Evolutionary conservation across 495 filamentous ascomycete species (phyloP).

Genomic region (Talaromyces stipitatus): DNA sequence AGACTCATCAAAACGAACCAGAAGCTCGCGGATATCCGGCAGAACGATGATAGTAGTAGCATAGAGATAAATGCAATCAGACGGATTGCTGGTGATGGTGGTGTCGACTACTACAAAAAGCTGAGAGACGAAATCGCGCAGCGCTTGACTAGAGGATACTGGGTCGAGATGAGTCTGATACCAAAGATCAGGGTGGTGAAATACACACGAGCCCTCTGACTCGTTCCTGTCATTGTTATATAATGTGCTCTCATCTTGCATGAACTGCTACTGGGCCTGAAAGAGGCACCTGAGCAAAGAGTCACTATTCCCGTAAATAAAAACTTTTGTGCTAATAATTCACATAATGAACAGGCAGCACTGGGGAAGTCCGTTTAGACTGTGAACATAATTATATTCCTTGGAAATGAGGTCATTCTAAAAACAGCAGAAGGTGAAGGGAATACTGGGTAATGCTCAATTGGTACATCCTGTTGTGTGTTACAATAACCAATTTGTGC

Average conservation of each 20-base stretch:
- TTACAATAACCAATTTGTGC: neutral
- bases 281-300: neutral
- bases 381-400: neutral
- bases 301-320: neutral
- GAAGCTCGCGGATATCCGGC: conserved; percentile 12
- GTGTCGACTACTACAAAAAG: conserved; percentile 15
- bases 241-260: neutral
- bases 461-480: neutral
- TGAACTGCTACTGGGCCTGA: neutral
- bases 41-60: conserved; percentile 10
- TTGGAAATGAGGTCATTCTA: neutral
- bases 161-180: conserved; percentile 34
- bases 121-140: conserved; percentile 17
- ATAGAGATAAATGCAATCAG: conserved; percentile 24
- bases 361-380: neutral
- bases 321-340: neutral
- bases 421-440: neutral
- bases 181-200: conserved; percentile 30
- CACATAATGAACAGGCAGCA: neutral
- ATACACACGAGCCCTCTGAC: conserved; percentile 8
- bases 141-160: conserved; percentile 29
- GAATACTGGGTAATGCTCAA: too few relatives aligned
- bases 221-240: neutral
- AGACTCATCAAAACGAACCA: conserved; percentile 51
- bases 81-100: conserved; percentile 13